phyloP scores from a whole-genome alignment of 2,329 filamentous ascomycete genomes.

The Curvularia lunata region DNA sequence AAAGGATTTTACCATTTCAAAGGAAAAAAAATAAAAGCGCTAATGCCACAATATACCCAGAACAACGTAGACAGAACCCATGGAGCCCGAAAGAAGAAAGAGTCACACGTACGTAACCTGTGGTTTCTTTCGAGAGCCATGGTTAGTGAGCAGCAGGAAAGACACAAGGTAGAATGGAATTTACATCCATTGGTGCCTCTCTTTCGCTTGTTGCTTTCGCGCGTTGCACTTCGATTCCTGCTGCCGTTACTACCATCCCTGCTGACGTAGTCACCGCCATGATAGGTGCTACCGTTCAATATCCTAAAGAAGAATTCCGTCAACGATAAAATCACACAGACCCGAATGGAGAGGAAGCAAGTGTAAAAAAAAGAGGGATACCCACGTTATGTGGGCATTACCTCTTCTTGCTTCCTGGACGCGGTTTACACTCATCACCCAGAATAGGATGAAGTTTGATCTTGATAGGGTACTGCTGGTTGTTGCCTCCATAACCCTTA shows the following conservation, averaged over 20 bases:
- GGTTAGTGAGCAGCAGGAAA: not conserved
- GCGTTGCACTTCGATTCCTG: not conserved
- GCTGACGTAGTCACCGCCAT: not conserved
- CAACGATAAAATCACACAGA: not conserved
- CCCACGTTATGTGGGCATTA: constrained; percentile 28
- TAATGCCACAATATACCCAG: not conserved
- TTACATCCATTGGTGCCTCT: not conserved
- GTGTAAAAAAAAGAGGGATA: not conserved
- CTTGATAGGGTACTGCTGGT: constrained; percentile 60
- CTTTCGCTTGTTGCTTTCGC: not conserved
- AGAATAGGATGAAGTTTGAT: constrained; percentile 58
- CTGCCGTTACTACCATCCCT: not conserved
- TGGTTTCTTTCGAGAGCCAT: not conserved
- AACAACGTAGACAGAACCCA: not conserved
- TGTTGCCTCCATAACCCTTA: constrained; percentile 91
- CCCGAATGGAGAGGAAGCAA: not conserved
- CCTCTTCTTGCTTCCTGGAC: constrained; percentile 56
- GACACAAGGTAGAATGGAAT: not conserved
- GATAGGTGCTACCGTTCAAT: not conserved
- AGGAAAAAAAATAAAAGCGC: not conserved
- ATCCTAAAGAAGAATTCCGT: not conserved
- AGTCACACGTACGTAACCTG: not conserved
- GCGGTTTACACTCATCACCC: constrained; percentile 59
- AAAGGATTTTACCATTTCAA: not conserved
- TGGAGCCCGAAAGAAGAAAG: not conserved